Conservation (phyloP, 768 basidiomycete species). For the Calocybe cyanea region DNA sequence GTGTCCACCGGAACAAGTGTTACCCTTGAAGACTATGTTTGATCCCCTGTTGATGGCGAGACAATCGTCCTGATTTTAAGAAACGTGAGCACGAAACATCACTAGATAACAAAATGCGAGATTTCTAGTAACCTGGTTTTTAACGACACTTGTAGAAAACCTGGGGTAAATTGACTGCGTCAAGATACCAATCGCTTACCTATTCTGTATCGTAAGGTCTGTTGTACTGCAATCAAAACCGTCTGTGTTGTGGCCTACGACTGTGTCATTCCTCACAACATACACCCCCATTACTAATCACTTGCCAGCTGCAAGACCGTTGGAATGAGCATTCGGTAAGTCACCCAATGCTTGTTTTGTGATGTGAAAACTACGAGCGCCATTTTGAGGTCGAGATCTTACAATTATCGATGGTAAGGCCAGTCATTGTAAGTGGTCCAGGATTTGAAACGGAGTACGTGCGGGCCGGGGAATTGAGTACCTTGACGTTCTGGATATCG, state of each 20-base stretch:
- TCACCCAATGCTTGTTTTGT: conserved; percentile 45
- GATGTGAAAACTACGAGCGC: conserved; percentile 1
- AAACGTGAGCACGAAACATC: background rate
- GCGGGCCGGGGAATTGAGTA: conserved; percentile 38
- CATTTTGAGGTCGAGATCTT: conserved; percentile 12
- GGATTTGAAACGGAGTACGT: conserved; percentile 38
- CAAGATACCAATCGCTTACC: conserved; percentile 24
- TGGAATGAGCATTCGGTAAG: conserved; percentile 46
- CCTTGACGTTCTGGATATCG: conserved; percentile 33
- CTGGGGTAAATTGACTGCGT: background rate
- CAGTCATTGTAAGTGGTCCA: conserved; percentile 37
- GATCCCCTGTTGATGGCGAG: conserved; percentile 46
- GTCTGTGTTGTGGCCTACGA: conserved; percentile 43
- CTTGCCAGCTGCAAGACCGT: conserved; percentile 38
- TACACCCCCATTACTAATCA: background rate
- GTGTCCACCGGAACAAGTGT: conserved; percentile 57
- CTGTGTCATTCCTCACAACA: background rate
- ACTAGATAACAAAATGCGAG: conserved; percentile 8
- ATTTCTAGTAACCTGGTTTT: conserved; percentile 28
- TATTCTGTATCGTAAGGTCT: conserved; percentile 35
- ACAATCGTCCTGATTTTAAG: conserved; percentile 49
- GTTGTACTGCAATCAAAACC: conserved; percentile 42
- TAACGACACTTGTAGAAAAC: conserved; percentile 22
- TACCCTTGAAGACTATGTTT: conserved; percentile 45
- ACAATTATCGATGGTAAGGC: conserved; percentile 56